Conservation (phyloP, 1,284 basidiomycete genomes). For the Apiotrichum gamsii region DNA sequence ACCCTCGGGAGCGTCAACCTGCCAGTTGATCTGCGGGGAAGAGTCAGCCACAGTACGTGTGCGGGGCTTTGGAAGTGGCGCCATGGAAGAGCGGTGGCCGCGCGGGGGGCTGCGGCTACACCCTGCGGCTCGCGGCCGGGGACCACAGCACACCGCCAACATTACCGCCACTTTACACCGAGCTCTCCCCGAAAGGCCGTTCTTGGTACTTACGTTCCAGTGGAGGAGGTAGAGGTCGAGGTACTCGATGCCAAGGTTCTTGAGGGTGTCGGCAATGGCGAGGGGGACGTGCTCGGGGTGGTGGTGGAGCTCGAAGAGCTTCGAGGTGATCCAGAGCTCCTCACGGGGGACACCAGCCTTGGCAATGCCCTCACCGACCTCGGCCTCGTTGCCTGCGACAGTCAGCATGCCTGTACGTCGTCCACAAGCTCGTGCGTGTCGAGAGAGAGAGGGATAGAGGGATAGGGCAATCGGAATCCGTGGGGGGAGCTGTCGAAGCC, state of each 20-base stretch:
- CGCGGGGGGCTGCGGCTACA: no score
- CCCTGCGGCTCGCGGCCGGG: no score
- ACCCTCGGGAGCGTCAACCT: constrained; percentile 39
- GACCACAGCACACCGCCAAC: no score
- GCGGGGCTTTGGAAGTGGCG: no score
- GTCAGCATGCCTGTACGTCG: background rate
- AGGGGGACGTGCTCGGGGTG: constrained; percentile 56
- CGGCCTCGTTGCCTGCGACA: constrained; percentile 63
- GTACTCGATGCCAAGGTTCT: constrained; percentile 64
- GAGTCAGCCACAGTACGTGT: background rate
- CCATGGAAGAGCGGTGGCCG: no score
- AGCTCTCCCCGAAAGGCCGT: background rate
- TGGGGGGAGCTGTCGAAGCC: background rate
- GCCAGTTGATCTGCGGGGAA: constrained; percentile 35
- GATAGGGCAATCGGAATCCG: background rate
- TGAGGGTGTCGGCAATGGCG: constrained; percentile 65
- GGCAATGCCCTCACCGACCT: constrained; percentile 73
- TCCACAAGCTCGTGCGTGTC: background rate
- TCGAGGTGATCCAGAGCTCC: constrained; percentile 63
- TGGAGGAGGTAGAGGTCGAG: constrained; percentile 80
- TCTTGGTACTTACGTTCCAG: constrained; percentile 52
- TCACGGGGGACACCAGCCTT: constrained; percentile 55
- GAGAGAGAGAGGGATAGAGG: background rate
- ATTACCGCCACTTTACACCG: no score
- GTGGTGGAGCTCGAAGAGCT: constrained; percentile 62